phyloP scores from a whole-genome alignment of 495 filamentous ascomycete genomes.

The Penicillium paradoxum region DNA sequence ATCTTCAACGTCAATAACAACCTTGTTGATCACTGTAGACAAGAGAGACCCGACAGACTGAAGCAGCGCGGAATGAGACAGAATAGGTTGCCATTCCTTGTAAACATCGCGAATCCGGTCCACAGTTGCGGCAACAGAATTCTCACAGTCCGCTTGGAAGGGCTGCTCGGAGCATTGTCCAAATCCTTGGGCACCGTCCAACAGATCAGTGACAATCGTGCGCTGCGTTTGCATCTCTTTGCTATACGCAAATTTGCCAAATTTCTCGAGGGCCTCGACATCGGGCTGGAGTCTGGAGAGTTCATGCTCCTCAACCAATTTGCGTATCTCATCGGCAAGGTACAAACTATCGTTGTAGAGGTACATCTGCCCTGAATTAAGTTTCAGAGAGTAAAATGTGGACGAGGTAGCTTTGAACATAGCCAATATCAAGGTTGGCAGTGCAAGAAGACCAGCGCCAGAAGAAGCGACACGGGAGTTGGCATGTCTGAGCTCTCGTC shows the following conservation, averaged over 20 bases:
- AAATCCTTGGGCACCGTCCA: conserved; percentile 71
- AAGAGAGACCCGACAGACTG: conserved; percentile 82
- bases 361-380: conserved; percentile 74
- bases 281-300: conserved; percentile 62
- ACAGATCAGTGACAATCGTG: conserved; percentile 74
- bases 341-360: conserved; percentile 89
- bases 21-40: conserved; percentile 71
- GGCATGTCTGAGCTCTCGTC: conserved; percentile 32
- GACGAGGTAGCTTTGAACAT: conserved; percentile 88
- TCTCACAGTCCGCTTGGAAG: conserved; percentile 61
- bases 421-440: conserved; percentile 80
- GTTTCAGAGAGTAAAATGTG: conserved; percentile 63
- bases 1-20: conserved; percentile 82
- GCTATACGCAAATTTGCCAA: conserved; percentile 78
- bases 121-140: conserved; percentile 63
- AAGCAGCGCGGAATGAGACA: conserved; percentile 74
- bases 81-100: conserved; percentile 69
- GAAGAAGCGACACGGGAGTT: conserved; percentile 61
- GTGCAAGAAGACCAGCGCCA: conserved; percentile 65
- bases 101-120: conserved; percentile 65
- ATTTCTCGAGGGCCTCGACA: conserved; percentile 64
- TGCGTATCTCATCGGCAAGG: conserved; percentile 66
- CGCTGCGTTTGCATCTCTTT: conserved; percentile 84
- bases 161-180: conserved; percentile 56
- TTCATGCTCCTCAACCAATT: conserved; percentile 46